These are phyloP conservation scores for Metarhizium brunneum DNA, from an alignment of 2,329 filamentous ascomycete genomes.

Conservation along the genomic window DNA sequence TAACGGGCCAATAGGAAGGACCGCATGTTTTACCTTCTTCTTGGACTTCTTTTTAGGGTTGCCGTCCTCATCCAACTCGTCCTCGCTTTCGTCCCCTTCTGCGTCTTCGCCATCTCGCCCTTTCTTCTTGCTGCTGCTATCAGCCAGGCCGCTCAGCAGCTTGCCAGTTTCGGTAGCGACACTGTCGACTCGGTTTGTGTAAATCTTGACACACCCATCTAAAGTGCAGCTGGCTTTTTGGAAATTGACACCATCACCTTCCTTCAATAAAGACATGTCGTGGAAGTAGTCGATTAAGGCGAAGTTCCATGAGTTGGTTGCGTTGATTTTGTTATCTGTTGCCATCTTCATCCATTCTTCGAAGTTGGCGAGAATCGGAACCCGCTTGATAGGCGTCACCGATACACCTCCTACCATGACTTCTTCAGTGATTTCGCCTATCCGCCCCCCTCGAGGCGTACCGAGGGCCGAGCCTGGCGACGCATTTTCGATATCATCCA, in stretches of 20 bases:
- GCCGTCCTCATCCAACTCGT: slow-evolving; percentile 55
- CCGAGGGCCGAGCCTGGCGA: slow-evolving; percentile 45
- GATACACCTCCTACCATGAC: slow-evolving; percentile 62
- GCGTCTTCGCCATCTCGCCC: slow-evolving; percentile 54
- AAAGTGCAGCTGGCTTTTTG: slow-evolving; percentile 97
- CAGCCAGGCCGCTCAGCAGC: slow-evolving; percentile 83
- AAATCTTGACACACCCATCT: slow-evolving; percentile 98
- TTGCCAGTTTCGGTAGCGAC: slow-evolving; percentile 97
- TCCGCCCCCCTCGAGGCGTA: slow-evolving; percentile 36
- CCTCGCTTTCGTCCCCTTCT: slow-evolving; percentile 58
- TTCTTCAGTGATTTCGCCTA: slow-evolving; percentile 41
- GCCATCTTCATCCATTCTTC: slow-evolving; percentile 99
- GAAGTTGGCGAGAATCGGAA: slow-evolving; percentile 93
- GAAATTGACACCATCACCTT: slow-evolving; percentile 96
- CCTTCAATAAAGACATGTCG: slow-evolving; percentile 94
- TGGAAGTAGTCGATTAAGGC: slow-evolving; percentile 99
- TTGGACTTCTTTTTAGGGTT: slow-evolving; percentile 53
- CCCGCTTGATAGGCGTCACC: slow-evolving; percentile 91
- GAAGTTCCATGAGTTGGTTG: slow-evolving; percentile 97
- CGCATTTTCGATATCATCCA: slow-evolving; percentile 48
- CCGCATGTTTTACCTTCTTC: slow-evolving; percentile 54
- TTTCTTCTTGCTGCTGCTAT: slow-evolving; percentile 70
- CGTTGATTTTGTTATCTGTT: slow-evolving; percentile 98
- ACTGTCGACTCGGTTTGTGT: slow-evolving; percentile 95
- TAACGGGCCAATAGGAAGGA: slow-evolving; percentile 7